These are phyloP conservation scores for Dictyostelium firmibasis DNA, from an alignment of 78 protist genomes.

Conservation along the genomic window DNA sequence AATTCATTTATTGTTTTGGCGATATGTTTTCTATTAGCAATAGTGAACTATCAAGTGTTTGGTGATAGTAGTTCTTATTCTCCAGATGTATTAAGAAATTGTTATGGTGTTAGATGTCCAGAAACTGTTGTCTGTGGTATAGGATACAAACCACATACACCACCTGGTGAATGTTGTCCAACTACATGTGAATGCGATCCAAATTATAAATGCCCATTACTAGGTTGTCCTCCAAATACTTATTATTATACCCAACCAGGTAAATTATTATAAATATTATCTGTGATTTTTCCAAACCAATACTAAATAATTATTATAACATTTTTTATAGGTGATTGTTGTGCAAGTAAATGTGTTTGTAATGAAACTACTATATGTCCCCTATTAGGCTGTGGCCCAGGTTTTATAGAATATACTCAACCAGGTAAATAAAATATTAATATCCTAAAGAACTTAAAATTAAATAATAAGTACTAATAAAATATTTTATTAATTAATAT, in stretches of 20 bases:
- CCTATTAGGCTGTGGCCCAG: too few relatives aligned
- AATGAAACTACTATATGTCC: too few relatives aligned
- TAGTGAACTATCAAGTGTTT: background rate
- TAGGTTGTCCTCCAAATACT: background rate
- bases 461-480: too few relatives aligned
- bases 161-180: background rate
- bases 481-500: too few relatives aligned
- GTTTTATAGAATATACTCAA: too few relatives aligned
- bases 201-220: background rate
- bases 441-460: too few relatives aligned
- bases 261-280: too few relatives aligned
- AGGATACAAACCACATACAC: background rate
- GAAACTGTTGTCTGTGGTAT: background rate
- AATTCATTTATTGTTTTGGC: background rate
- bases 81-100: background rate
- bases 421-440: too few relatives aligned
- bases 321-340: too few relatives aligned
- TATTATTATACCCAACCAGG: background rate
- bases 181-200: background rate
- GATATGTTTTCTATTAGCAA: background rate
- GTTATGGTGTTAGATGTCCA: background rate
- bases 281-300: too few relatives aligned
- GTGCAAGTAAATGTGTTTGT: too few relatives aligned
- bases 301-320: too few relatives aligned
- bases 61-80: background rate